Evolutionary conservation across 202 grass and related monocot genomes (phyloP).

Genomic region (Panicum virgatum): DNA sequence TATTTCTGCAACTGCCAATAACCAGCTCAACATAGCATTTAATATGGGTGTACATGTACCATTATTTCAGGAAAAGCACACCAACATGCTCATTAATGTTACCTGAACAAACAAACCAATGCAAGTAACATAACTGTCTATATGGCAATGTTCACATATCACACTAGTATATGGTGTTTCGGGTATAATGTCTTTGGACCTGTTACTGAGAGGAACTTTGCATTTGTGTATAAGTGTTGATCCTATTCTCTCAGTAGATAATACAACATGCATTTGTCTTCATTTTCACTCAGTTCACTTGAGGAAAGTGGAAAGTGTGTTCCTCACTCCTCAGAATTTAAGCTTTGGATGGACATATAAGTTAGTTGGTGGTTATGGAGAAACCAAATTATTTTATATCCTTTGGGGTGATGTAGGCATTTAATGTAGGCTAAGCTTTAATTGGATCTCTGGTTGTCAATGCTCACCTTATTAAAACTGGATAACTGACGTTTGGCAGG

Average conservation of each 20-base stretch:
- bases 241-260: background rate
- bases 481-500: slow-evolving; percentile 48
- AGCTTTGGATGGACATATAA: background rate
- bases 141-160: background rate
- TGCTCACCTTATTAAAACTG: background rate
- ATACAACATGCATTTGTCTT: background rate
- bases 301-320: background rate
- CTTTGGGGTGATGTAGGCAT: background rate
- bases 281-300: background rate
- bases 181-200: background rate
- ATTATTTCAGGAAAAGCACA: background rate
- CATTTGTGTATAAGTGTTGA: no score
- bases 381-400: background rate
- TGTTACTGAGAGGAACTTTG: background rate
- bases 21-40: background rate
- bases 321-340: background rate
- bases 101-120: background rate
- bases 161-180: background rate
- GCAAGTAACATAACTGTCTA: background rate
- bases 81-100: background rate
- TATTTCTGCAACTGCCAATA: background rate
- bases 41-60: background rate
- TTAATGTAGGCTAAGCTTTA: background rate
- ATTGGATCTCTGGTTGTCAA: background rate
- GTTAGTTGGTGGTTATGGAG: background rate